Conservation (phyloP, 2,329 filamentous ascomycete genomes). For the Fusarium palustre region DNA sequence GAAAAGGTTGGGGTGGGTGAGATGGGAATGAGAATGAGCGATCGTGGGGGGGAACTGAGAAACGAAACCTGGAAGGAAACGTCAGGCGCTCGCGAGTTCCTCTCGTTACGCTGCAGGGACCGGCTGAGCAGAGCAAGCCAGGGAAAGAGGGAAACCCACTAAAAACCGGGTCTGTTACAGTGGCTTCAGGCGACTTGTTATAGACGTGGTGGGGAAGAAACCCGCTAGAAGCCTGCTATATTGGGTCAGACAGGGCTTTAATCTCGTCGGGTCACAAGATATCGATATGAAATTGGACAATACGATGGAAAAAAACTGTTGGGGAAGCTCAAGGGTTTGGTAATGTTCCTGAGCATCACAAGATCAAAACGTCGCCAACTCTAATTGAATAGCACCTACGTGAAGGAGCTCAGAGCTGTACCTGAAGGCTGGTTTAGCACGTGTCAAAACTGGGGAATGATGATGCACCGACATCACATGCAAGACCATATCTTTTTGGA, state of each 20-base stretch:
- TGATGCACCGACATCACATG: slow-evolving; percentile 43
- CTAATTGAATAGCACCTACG: slow-evolving; percentile 9
- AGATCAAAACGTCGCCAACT: slow-evolving; percentile 28
- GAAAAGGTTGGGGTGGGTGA: slow-evolving; percentile 36
- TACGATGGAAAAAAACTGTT: slow-evolving; percentile 2
- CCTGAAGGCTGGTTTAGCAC: slow-evolving; percentile 42
- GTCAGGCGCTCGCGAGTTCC: slow-evolving; percentile 39
- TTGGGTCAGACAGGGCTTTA: slow-evolving; percentile 16
- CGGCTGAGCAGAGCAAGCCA: slow-evolving; percentile 32
- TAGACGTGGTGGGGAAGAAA: slow-evolving; percentile 40
- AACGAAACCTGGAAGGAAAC: slow-evolving; percentile 21
- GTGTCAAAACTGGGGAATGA: slow-evolving; percentile 46
- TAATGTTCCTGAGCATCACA: slow-evolving; percentile 26
- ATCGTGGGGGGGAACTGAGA: slow-evolving; percentile 42
- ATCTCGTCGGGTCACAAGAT: slow-evolving; percentile 15
- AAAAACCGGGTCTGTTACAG: slow-evolving; percentile 43
- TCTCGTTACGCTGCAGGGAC: slow-evolving; percentile 45
- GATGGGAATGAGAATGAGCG: slow-evolving; percentile 28
- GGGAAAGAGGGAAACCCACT: slow-evolving; percentile 27
- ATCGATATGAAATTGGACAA: slow-evolving; percentile 15
- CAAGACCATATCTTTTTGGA: slow-evolving; percentile 23
- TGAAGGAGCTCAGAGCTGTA: slow-evolving; percentile 9
- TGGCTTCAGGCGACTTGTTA: slow-evolving; percentile 35
- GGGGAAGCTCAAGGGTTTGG: neutral
- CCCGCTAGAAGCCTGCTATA: slow-evolving; percentile 39